Evolutionary conservation across 495 filamentous ascomycete genomes (phyloP), one percentile per base, ranked within the genome.

Genomic region (Daldinia decipiens): DNA sequence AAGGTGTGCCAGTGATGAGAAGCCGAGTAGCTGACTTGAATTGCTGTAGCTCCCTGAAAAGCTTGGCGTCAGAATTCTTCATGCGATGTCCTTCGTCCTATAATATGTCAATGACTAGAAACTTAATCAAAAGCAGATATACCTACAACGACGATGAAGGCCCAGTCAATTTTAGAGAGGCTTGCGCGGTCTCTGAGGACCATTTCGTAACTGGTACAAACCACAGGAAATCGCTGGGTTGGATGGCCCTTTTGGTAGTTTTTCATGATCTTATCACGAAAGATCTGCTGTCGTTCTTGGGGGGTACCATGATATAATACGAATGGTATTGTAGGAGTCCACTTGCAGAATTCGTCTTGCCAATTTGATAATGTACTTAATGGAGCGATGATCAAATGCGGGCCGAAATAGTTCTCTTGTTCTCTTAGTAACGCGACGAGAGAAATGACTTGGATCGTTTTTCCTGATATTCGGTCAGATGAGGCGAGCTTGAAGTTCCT

Each of bases 161-260:
- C 92, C 95, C 95, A 99, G 26, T 92, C 89, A 68, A 95, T 95
- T 65, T 90, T 88, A 31, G 87, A 85, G 5, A 99, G 81, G 52
- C 87, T 88, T 60, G 92, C 92, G 6, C 91, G 87, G 77, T 99
- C 95, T 70, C 92, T 92, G 82, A 99, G 91, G 59, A 94, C 92
- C 70, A 99, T 97, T 77, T 99, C 95, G 70, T 98, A 98, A 26
- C 88, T 94, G 3, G 95, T 99, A 75, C 93, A 94, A 3, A 98
- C 88, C 9, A 99, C 89, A 0, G 95, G 95, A 66, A 98, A 99
- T 32, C 89, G 87, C 50, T 84, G 79, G 4, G 78, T 85, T 0
- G 81, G 82, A 11, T 79, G 76, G 13, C 83, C 82, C 12, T 78
- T 78, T 7, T 80, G 66, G 17, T 83, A 77, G 29, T 87, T 84